A percentile compares a stretch with the other conserved stretches of the same genome.
phyloP scores from a whole-genome alignment of 345 rosid genomes.

The Raphanus raphanistrum region DNA sequence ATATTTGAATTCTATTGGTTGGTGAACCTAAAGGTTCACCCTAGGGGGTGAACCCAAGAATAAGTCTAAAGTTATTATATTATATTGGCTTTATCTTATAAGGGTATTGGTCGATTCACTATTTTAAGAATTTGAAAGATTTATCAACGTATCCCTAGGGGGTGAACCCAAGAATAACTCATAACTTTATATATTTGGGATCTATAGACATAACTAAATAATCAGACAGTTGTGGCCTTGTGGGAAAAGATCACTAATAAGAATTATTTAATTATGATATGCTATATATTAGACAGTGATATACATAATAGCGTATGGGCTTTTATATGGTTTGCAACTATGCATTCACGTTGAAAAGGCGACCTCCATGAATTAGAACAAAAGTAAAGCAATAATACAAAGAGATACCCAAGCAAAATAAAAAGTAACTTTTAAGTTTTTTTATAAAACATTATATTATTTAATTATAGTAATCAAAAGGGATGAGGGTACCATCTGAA shows the following conservation, averaged over 20 bases:
- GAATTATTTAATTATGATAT: neutral
- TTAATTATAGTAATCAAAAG: neutral
- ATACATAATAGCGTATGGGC: neutral
- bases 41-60: too few relatives aligned
- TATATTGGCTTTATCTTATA: neutral
- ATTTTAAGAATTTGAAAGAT: neutral
- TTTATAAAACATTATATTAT: neutral
- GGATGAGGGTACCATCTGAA: conserved; percentile 24
- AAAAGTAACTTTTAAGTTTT: too few relatives aligned
- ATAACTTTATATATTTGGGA: neutral
- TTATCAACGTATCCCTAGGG: neutral
- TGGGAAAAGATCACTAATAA: neutral
- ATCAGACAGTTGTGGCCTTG: neutral
- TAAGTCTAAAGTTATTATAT: neutral
- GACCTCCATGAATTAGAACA: neutral
- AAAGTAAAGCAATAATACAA: neutral
- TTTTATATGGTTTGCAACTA: neutral
- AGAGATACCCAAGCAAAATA: neutral
- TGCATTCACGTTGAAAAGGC: conserved; percentile 5
- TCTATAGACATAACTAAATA: neutral
- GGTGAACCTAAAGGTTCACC: too few relatives aligned
- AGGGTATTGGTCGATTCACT: neutral
- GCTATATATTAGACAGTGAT: neutral
- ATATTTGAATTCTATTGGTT: too few relatives aligned
- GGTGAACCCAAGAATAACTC: too few relatives aligned